phyloP scores from a whole-genome alignment of 805 yeast genomes.

The Sugiyamaella qingdaonensis region DNA sequence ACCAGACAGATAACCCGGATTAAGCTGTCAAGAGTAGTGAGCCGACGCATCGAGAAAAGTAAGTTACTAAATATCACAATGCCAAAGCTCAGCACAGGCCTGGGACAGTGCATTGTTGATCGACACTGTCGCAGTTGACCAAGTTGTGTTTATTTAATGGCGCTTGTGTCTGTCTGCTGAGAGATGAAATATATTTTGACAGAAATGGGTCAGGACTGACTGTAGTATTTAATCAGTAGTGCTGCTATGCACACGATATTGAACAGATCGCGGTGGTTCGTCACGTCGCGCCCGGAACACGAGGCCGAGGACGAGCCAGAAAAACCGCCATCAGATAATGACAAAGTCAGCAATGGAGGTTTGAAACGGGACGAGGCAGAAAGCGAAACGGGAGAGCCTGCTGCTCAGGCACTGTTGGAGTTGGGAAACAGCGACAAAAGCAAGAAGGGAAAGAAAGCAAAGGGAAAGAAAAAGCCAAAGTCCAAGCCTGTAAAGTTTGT shows the following conservation, averaged over 20 bases:
- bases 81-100: background rate
- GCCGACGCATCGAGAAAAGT: background rate
- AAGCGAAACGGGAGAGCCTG: constrained; percentile 13
- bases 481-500: background rate
- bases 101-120: too few species aligned
- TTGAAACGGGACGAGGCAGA: background rate
- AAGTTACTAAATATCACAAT: background rate
- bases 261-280: constrained; percentile 15
- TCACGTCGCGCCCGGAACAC: background rate
- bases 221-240: background rate
- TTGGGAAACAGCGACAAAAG: constrained; percentile 15
- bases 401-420: constrained; percentile 22
- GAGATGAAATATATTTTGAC: background rate
- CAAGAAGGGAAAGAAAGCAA: constrained; percentile 4
- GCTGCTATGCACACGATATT: constrained; percentile 13
- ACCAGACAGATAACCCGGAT: constrained; percentile 2
- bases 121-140: too few species aligned
- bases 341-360: constrained; percentile 8
- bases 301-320: constrained; percentile 1
- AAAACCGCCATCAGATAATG: constrained; percentile 5
- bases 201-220: too few species aligned
- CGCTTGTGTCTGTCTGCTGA: too few species aligned
- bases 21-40: background rate
- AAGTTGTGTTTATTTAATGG: too few species aligned
- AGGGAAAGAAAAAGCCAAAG: constrained; percentile 4